Base-by-base conservation (phyloP, 2,329 filamentous ascomycete genomes). In the Cercospora nicotianae region DNA sequence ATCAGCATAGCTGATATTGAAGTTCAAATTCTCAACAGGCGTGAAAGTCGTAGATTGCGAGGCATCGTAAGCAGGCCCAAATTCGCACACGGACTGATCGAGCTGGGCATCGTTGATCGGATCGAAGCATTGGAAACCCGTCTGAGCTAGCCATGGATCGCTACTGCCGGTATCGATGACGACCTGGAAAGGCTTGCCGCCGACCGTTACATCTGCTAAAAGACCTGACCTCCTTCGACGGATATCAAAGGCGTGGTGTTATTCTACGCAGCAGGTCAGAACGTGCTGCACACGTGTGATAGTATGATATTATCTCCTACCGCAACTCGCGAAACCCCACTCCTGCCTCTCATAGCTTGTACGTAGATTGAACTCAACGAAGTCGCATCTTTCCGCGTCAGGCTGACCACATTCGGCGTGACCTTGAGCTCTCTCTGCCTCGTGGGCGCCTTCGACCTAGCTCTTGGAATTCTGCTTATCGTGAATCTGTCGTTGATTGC, bases 131-230 rank as follows among this genome's bases (percentile, higher is more conserved):
- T 67, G 31, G 59, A 75, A 77, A 48, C 77, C 76, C 0, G 61
- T 69, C 30, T 76, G 67, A 3, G 79, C 76, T 1, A 84, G 72
- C 80, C 83, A 85, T 1, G 82, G 83, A 65, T 85, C 83, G 61
- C 79, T 81, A 64, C 81, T 83, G 10, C 83, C 83, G 2, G 82
- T 84, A 66, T 85, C 83, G 60, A 85, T 75, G 10, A 82, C 77
- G 2, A 80, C 72, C 1, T 78, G 65, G 65, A 83, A 78, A 5
- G 66, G 63, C 55, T 77, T 70, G 12, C 71, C 71, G 18, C 76
- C 77, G 7, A 78, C 70, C 4, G 68, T 70, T 26, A 77, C 71
- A 16, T 73, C 69, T 16, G 75, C 75, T 3, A 77, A 70, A 77
- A 78, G 31, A 78, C 74, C 10, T 72, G 70, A 20, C 77, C 77